Evolutionary conservation across 78 protist genomes (phyloP), one percentile per base, ranked within the genome.

Genomic region (Bigelowiella natans): DNA sequence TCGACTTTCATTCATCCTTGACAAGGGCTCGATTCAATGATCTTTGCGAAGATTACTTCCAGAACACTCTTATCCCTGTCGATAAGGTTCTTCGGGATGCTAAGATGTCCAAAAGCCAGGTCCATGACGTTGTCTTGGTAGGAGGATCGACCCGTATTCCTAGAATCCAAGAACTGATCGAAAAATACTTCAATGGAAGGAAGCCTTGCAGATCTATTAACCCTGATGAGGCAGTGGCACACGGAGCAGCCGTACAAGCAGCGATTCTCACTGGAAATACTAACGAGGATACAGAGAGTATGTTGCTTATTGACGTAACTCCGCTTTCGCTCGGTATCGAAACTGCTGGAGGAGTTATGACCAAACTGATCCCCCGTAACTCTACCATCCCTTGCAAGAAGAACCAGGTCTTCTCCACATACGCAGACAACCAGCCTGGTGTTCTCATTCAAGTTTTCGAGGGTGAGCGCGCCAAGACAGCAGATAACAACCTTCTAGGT

Each of bases 221-320:
- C 94, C 98, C 99, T 29, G 99, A 97, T 82, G 99, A 97, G 96
- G 98, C 98, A 7, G 99, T 98, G 31, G 99, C 99, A 85, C 97
- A 98, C 93, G 99, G 99, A 31, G 99, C 99, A 40, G 99, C 99
- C 31, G 98, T 97, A 29, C 99, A 97, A 97, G 99, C 98, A 31
- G 98, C 97, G 85, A 94, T 98, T 38, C 95, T 98, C 73, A 82
- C 95, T 18, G 97, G 97, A 40, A 94, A 92, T 37, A 39, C 31
- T 39, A 31, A 39, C 31, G 91, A 29, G 82, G 39, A 82, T 89
- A 86, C 91, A 29, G 30, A 89, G 84, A 94, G 93, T 26, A 84
- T 97, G 37, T 95, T 98, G 40, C 95, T 98, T n/a, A 89, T 98
- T 64, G 99, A 98, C 93, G 98, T 98, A 3, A 93, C 98, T 11